A percentile compares a stretch with the other conserved stretches of the same genome.
Evolutionary conservation across 306 rosid genomes (phyloP).

Genomic region (Urtica urens): DNA sequence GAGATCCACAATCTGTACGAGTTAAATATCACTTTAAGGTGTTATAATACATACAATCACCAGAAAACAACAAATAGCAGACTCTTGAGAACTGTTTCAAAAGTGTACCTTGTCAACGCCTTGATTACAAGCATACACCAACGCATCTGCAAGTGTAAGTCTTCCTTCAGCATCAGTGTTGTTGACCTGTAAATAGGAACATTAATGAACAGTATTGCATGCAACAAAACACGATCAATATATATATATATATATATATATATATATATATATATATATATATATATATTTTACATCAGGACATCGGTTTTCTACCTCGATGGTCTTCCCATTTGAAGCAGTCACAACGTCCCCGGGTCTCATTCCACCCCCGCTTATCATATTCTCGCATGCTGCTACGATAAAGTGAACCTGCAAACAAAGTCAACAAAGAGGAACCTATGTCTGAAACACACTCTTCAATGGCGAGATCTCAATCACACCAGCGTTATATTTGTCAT

Average conservation of each 20-base stretch:
- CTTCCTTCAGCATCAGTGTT: constrained; percentile 99
- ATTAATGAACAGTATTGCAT: no score
- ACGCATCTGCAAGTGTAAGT: constrained; percentile 93
- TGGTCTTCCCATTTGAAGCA: constrained; percentile 99
- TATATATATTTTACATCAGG: not conserved
- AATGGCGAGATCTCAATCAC: not conserved
- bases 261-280: not conserved
- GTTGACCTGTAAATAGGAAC: constrained; percentile 94
- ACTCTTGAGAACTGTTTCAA: not conserved
- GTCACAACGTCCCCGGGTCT: constrained; percentile 96
- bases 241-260: constrained; percentile 1
- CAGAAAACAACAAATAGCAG: not conserved
- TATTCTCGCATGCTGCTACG: constrained; percentile 98
- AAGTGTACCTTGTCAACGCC: constrained; percentile 90
- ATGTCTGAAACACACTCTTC: constrained; percentile 4
- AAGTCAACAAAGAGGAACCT: not conserved
- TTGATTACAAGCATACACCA: constrained; percentile 92
- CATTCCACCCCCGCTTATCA: constrained; percentile 99
- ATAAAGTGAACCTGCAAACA: constrained; percentile 82
- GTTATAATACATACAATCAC: constrained; percentile 13
- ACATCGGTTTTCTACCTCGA: constrained; percentile 50
- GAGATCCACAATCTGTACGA: constrained; percentile 68
- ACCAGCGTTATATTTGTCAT: constrained; percentile 4
- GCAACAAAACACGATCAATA: no score
- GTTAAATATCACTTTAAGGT: constrained; percentile 13